Base-by-base conservation (phyloP, 2,329 filamentous ascomycete genomes). In the Aurifilum marmelostoma region DNA sequence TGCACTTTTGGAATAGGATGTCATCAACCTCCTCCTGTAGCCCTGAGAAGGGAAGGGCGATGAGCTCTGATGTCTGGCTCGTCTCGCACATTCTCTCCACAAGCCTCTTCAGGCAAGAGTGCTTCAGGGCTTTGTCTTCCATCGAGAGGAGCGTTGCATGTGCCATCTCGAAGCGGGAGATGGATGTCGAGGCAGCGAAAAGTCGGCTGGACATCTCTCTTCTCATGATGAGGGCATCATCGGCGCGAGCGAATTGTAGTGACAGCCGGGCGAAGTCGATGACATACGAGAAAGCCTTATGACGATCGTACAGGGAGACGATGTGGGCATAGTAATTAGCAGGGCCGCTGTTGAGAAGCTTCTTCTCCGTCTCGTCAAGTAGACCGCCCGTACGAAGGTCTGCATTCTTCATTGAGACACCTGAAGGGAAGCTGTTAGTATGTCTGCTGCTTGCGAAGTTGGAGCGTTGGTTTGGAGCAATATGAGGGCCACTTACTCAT, bases 251-350 rank as follows among this genome's bases (percentile, higher is more conserved):
- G 71, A 92, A 91, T 74, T 93, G 89, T 56, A 97, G 82, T 7
- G 92, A 90, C 32, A 94, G 82, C 52, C 89, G 87, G 52, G 92
- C 90, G 82, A 97, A 97, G 73, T 97, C 92, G 7, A 93, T 87
- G 54, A 97, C 92, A 75, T 91, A 92, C 1, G 92, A 91, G 78
- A 92, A 92, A 0, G 91, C 89, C 73, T 90, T 91, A 58, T 88
- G 87, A 73, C 87, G 88, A 77, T 97, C 94, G 76, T 92, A 98
- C 1, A 99, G 84, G 27, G 88, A 85, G 16, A 94, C 87, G 64
- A 98, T 87, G 77, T 99, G 96, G 56, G 91, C 89, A 78, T 97
- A 97, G 80, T 97, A 99, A 72, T 88, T 89, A 6, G 93, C 87
- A 54, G 94, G 84, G 1, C 95, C 96, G 67, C 88, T 88, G 76